These are phyloP conservation scores for Cyphellophora europaea DNA, from an alignment of 2,329 filamentous ascomycete species.

Conservation along the genomic window DNA sequence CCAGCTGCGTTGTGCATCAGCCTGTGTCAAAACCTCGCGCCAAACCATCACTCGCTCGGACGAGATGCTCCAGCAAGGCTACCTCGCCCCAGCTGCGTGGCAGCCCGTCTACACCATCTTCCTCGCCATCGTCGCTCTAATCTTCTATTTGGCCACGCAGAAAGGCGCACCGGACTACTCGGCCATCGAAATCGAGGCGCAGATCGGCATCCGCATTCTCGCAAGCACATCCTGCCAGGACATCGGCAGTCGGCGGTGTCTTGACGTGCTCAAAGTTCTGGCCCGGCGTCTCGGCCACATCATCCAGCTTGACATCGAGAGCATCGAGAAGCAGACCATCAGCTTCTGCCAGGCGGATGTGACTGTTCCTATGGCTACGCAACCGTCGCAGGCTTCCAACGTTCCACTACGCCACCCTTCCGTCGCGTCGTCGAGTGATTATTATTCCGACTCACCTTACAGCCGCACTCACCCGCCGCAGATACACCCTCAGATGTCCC, in stretches of 20 bases:
- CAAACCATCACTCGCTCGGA: conserved; percentile 9
- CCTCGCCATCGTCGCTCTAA: conserved; percentile 9
- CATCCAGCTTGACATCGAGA: conserved; percentile 8
- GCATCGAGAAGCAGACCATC: conserved; percentile 2
- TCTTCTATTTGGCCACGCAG: conserved; percentile 12
- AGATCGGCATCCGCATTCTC: conserved; percentile 10
- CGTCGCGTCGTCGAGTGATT: too few species aligned
- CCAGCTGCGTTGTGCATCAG: conserved; percentile 8
- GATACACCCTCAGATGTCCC: background rate
- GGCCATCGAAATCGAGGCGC: conserved; percentile 8
- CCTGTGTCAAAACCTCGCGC: conserved; percentile 10
- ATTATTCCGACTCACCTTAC: too few species aligned
- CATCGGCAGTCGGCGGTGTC: conserved; percentile 10
- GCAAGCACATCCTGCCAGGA: conserved; percentile 11
- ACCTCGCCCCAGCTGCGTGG: conserved; percentile 13
- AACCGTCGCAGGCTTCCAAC: background rate
- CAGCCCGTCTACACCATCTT: conserved; percentile 14
- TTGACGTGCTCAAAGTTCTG: conserved; percentile 12
- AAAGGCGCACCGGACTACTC: conserved; percentile 6
- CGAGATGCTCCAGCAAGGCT: conserved; percentile 8
- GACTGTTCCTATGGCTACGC: background rate
- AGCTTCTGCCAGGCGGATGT: background rate
- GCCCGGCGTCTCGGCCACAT: conserved; percentile 7
- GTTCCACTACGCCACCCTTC: background rate
- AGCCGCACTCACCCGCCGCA: background rate